Evolutionary conservation across 2,329 filamentous ascomycete species (phyloP), one percentile per base, ranked within the genome.

Genomic region (Neophaeococcomyces aloes): DNA sequence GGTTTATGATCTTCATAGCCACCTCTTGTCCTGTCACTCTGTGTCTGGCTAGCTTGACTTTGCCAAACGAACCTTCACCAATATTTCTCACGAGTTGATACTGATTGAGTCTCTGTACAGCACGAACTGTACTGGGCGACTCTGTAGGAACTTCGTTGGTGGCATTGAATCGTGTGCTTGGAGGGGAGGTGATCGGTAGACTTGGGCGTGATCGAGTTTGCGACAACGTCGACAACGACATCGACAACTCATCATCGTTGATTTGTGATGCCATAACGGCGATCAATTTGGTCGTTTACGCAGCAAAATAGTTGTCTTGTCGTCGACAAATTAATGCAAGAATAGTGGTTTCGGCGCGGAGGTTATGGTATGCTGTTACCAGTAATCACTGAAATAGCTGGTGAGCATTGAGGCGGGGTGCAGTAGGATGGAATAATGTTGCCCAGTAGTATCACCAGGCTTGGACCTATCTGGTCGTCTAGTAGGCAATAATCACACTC

Each of bases 51-150:
- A 98, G 77, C 72, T 96, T 96, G 62, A 98, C 91, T 69, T 98
- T 98, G 57, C 91, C 91, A 63, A 98, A 98, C 2, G 88, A 95
- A 36, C 91, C 91, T 67, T 98, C 91, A 45, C 91, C 91, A 11
- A 98, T 75, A 13, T 89, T 95, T 62, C 81, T 82, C 55, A 94
- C 74, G 45, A 95, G 81, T 57, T 83, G 84, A 70, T 98, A 98
- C 65, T 88, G 85, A 53, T 87, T 87, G 58, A 96, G 79, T 53
- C 89, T 80, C 69, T 89, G 83, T 68, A 84, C 86, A 51, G 79
- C 76, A 67, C 68, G 64, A 54, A 59, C 68, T 53, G 65, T 70
- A 49, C 59, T 62, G 30, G 64, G 66, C 47, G 65, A 69, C 61
- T 69, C 65, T 51, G 53, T 60, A 14, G 46, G 34, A 17, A 48